A percentile compares a stretch with the other conserved stretches of the same genome.
These are phyloP conservation scores for Fusarium heterosporum DNA, from an alignment of 2,329 filamentous ascomycete species.

Conservation along the genomic window DNA sequence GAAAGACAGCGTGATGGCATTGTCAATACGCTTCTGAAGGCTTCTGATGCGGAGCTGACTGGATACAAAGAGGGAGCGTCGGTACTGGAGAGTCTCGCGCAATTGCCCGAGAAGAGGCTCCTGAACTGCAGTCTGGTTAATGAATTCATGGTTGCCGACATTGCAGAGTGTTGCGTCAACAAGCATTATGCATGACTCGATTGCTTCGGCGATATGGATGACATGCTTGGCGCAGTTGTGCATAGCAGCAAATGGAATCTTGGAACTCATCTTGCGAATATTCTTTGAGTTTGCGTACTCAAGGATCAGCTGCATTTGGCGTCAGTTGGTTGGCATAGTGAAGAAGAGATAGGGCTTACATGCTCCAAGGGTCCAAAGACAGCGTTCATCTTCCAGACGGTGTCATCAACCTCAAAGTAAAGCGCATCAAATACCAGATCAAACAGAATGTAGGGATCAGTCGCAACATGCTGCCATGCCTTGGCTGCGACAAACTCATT, in stretches of 20 bases:
- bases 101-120: slow-evolving; percentile 44
- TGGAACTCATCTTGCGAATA: slow-evolving; percentile 44
- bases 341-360: slow-evolving; percentile 20
- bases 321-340: not conserved
- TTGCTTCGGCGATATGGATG: slow-evolving; percentile 47
- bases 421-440: slow-evolving; percentile 48
- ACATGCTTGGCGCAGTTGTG: slow-evolving; percentile 50
- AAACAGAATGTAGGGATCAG: slow-evolving; percentile 48
- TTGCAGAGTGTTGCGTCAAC: slow-evolving; percentile 38
- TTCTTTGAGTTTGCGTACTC: slow-evolving; percentile 44
- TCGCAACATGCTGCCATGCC: slow-evolving; percentile 41
- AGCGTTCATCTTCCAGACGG: slow-evolving; percentile 48
- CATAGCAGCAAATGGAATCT: slow-evolving; percentile 46
- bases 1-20: slow-evolving; percentile 51
- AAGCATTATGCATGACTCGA: slow-evolving; percentile 46
- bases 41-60: slow-evolving; percentile 52
- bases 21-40: slow-evolving; percentile 52
- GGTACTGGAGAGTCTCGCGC: slow-evolving; percentile 48
- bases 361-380: slow-evolving; percentile 48
- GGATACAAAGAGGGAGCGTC: slow-evolving; percentile 51
- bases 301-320: slow-evolving; percentile 39
- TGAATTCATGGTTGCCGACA: slow-evolving; percentile 20
- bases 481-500: slow-evolving; percentile 41
- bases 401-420: slow-evolving; percentile 47
- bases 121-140: not conserved